Base-by-base conservation (phyloP, 306 rosid species). In the Hippophae rhamnoides region DNA sequence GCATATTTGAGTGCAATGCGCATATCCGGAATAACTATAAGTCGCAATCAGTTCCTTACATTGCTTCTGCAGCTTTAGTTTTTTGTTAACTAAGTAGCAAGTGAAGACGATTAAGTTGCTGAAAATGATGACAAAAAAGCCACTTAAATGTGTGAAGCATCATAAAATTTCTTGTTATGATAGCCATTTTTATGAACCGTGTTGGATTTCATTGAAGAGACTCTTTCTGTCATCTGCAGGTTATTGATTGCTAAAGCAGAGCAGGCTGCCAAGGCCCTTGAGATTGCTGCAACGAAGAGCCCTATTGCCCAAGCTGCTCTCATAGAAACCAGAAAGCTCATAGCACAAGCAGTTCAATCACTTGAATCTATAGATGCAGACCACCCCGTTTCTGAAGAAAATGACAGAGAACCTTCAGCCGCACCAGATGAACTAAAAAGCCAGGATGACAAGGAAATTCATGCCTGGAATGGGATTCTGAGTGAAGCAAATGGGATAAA, bases 201-300 rank as follows among this genome's bases (percentile, higher is more conserved):
- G 10, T 46, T 10, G 38, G 38, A 31, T 31, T 1, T 31, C 38
- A 31, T 31, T 31, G 38, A 31, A 31, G 38, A 31, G 38, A 31
- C 38, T 31, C 38, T 31, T 31, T 53, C 11, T 72, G 64, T 46
- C 31, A 64, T 64, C 57, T 59, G 65, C 84, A 92, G 99, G 69
- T 71, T 84, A 63, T 68, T 92, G 85, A 92, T 92, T 78, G 82
- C 84, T 47, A 95, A 92, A 84, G 97, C 99, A 58, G 93, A 92
- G 77, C 85, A 82, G 72, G 99, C 99, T 26, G 95, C 99, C 76
- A 75, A 77, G 79, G 89, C 79, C 62, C 94, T 92, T 47, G 99
- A 88, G 80, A 77, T 72, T 69, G 86, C 95, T 44, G 99, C 99
- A 3, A 72, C 66, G 6, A 88, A 64, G 80, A 92, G 90, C 69